Evolutionary conservation across 768 basidiomycete species (phyloP).

Genomic region (Leccinum subtestaceum): DNA sequence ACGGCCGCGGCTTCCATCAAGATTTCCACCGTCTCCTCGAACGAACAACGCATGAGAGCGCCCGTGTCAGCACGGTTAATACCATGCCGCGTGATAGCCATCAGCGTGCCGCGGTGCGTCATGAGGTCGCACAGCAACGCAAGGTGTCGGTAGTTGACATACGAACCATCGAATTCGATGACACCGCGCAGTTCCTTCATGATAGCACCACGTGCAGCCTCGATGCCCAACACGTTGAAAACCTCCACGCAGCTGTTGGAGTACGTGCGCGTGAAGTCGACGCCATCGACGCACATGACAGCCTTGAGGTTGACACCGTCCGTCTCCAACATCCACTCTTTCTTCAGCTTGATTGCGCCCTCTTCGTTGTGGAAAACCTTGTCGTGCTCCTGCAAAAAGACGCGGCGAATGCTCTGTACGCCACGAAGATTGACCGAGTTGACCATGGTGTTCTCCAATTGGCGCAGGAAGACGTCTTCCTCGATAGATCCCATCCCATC

Average conservation of each 20-base stretch:
- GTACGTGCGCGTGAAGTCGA: conserved; percentile 89
- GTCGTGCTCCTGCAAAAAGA: conserved; percentile 91
- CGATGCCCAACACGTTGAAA: conserved; percentile 93
- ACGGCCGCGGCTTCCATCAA: conserved; percentile 98
- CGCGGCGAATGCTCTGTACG: conserved; percentile 85
- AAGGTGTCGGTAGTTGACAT: conserved; percentile 97
- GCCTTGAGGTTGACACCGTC: conserved; percentile 95
- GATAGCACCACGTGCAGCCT: conserved; percentile 92
- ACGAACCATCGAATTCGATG: conserved; percentile 99
- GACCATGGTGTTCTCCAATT: conserved; percentile 94
- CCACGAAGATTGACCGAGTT: conserved; percentile 94
- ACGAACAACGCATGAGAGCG: conserved; percentile 96
- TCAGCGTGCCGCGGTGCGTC: conserved; percentile 92
- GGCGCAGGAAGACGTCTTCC: conserved; percentile 95
- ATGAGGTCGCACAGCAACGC: conserved; percentile 97
- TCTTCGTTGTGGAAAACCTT: conserved; percentile 62
- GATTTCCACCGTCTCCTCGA: conserved; percentile 99
- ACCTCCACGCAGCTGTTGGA: conserved; percentile 97
- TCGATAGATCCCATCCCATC: conserved; percentile 72
- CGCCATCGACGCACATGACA: conserved; percentile 93
- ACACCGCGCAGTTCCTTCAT: conserved; percentile 92
- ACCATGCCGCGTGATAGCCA: conserved; percentile 99
- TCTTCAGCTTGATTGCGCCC: conserved; percentile 59
- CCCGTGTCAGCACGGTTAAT: conserved; percentile 99
- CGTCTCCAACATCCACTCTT: conserved; percentile 97